Percentiles rank a stretch among this genome's conserved stretches.
phyloP scores from a whole-genome alignment of 371 early-diverging fungal genomes.

The Mortierella sp. region DNA sequence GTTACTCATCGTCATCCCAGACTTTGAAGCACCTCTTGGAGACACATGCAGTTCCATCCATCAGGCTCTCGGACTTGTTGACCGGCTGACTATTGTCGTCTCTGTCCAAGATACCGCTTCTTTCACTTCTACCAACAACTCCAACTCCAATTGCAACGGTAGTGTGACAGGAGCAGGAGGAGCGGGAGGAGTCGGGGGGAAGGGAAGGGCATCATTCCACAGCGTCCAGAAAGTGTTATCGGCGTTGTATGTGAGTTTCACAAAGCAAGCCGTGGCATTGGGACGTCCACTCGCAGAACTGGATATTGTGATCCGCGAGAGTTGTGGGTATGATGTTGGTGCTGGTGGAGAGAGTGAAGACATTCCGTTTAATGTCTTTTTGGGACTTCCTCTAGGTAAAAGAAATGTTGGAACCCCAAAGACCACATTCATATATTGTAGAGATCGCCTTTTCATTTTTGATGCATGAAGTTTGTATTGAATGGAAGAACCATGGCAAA shows the following conservation, averaged over 20 bases:
- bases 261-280: slow-evolving; percentile 42
- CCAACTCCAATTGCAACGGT: background rate
- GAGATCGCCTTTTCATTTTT: no score
- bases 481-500: no score
- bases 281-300: slow-evolving; percentile 44
- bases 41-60: slow-evolving; percentile 48
- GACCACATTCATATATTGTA: no score
- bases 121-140: background rate
- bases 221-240: slow-evolving; percentile 44
- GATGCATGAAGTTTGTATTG: no score
- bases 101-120: background rate
- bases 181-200: background rate
- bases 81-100: slow-evolving; percentile 44
- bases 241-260: slow-evolving; percentile 51
- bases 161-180: background rate
- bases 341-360: slow-evolving; percentile 31
- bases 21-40: slow-evolving; percentile 38
- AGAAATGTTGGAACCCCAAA: no score
- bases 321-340: slow-evolving; percentile 52
- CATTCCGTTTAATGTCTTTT: slow-evolving; percentile 37
- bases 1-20: slow-evolving; percentile 33
- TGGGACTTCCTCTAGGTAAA: slow-evolving; percentile 40
- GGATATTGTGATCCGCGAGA: slow-evolving; percentile 47
- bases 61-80: slow-evolving; percentile 31
- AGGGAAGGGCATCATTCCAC: slow-evolving; percentile 31